Conservation (phyloP, 176 grass and related monocot genomes). For the Eragrostis curvula region DNA sequence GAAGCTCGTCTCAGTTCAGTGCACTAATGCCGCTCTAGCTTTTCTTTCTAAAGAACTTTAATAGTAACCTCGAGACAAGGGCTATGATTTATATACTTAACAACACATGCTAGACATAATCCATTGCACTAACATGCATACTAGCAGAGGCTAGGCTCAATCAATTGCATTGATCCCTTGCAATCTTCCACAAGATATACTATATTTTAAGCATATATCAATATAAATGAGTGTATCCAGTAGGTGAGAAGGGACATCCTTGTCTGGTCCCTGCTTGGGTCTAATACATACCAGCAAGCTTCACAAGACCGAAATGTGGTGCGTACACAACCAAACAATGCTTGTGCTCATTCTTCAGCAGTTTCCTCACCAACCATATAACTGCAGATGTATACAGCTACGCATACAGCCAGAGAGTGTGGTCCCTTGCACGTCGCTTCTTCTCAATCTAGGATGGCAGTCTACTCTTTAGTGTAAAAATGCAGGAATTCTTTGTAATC, state of each 20-base stretch:
- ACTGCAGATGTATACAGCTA: slow-evolving; percentile 46
- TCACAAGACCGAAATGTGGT: slow-evolving; percentile 5
- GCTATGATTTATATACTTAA: slow-evolving; percentile 24
- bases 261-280: slow-evolving; percentile 30
- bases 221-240: slow-evolving; percentile 3
- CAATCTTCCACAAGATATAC: neutral
- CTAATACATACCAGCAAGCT: slow-evolving; percentile 30
- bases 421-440: neutral
- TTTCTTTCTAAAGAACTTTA: slow-evolving; percentile 30
- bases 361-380: slow-evolving; percentile 53
- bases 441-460: neutral
- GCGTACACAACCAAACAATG: slow-evolving; percentile 22
- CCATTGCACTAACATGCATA: slow-evolving; percentile 17
- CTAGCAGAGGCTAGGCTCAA: slow-evolving; percentile 4
- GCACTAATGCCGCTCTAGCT: neutral
- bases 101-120: slow-evolving; percentile 37
- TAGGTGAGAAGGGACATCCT: slow-evolving; percentile 27
- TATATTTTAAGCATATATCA: neutral
- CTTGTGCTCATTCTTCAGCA: slow-evolving; percentile 37
- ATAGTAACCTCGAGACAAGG: slow-evolving; percentile 58
- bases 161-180: neutral
- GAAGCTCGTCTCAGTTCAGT: neutral
- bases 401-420: slow-evolving; percentile 34
- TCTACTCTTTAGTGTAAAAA: neutral
- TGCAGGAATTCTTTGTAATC: neutral